phyloP scores from a whole-genome alignment of 306 rosid species.

The Biancaea sappan region DNA sequence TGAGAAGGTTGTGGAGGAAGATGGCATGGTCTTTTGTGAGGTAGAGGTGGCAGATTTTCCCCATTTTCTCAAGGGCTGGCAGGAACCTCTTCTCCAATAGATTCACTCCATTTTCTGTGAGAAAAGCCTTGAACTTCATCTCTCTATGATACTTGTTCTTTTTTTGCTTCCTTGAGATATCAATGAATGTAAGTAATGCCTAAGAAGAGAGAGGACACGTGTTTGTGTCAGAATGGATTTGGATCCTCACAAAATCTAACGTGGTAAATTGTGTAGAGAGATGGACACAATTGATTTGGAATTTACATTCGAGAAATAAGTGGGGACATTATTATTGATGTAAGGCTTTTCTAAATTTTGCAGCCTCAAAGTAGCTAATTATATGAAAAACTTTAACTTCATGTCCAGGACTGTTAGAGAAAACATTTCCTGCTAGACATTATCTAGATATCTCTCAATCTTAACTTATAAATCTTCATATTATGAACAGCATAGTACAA shows the following conservation, averaged over 20 bases:
- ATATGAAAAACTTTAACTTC: background rate
- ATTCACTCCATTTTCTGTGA: slow-evolving; percentile 67
- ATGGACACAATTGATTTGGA: no score
- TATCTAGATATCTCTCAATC: background rate
- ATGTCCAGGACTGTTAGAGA: background rate
- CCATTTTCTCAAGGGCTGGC: slow-evolving; percentile 76
- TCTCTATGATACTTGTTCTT: background rate
- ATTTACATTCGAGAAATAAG: no score
- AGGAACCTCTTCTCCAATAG: slow-evolving; percentile 77
- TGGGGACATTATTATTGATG: background rate
- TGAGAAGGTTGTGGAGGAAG: slow-evolving; percentile 90
- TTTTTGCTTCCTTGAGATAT: background rate
- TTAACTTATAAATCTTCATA: background rate
- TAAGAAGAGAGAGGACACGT: no score
- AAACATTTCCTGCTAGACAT: background rate
- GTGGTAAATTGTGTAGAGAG: no score
- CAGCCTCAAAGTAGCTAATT: background rate
- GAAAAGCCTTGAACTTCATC: slow-evolving; percentile 88
- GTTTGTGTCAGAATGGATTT: no score
- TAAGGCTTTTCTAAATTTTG: background rate
- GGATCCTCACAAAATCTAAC: no score
- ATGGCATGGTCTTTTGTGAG: slow-evolving; percentile 68
- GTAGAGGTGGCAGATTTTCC: slow-evolving; percentile 69
- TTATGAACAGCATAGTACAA: no score
- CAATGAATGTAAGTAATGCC: background rate